Evolutionary conservation across 805 yeast genomes (phyloP).

Genomic region (Wickerhamomyces sydowiorum): DNA sequence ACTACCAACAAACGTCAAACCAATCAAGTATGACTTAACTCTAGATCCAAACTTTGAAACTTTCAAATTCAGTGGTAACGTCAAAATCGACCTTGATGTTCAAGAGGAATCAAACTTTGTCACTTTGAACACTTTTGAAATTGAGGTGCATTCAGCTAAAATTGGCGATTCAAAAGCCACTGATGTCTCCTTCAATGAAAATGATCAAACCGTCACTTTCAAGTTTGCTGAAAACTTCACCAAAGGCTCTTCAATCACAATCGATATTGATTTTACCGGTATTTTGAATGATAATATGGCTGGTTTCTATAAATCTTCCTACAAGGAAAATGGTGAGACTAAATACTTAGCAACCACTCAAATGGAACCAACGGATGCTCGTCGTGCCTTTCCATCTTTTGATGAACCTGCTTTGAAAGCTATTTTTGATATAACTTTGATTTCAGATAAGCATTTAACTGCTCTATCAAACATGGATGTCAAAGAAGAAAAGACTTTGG

Average conservation of each 20-base stretch:
- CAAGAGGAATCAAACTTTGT: conserved; percentile 40
- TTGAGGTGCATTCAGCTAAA: conserved; percentile 49
- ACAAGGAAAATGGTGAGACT: conserved; percentile 54
- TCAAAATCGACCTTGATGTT: conserved; percentile 48
- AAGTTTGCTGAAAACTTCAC: conserved; percentile 40
- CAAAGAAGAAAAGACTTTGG: conserved; percentile 38
- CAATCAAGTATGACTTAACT: conserved; percentile 66
- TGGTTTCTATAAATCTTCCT: conserved; percentile 72
- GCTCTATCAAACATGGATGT: conserved; percentile 70
- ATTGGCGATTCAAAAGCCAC: conserved; percentile 30
- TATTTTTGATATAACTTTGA: conserved; percentile 56
- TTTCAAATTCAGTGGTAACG: conserved; percentile 54
- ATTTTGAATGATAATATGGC: conserved; percentile 73
- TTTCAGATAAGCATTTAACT: conserved; percentile 49
- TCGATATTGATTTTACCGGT: conserved; percentile 54
- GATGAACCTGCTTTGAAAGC: conserved; percentile 84
- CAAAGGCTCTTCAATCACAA: conserved; percentile 33
- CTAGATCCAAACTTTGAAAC: conserved; percentile 55
- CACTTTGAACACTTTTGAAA: conserved; percentile 58
- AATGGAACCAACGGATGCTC: conserved; percentile 82
- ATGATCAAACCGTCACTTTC: conserved; percentile 60
- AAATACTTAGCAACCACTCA: conserved; percentile 79
- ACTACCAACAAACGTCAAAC: conserved; percentile 62
- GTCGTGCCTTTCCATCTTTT: conserved; percentile 82
- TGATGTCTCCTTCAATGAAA: conserved; percentile 36